Conservation (phyloP, 192 early-diverging fungal genomes). For the Linnemannia exigua region DNA sequence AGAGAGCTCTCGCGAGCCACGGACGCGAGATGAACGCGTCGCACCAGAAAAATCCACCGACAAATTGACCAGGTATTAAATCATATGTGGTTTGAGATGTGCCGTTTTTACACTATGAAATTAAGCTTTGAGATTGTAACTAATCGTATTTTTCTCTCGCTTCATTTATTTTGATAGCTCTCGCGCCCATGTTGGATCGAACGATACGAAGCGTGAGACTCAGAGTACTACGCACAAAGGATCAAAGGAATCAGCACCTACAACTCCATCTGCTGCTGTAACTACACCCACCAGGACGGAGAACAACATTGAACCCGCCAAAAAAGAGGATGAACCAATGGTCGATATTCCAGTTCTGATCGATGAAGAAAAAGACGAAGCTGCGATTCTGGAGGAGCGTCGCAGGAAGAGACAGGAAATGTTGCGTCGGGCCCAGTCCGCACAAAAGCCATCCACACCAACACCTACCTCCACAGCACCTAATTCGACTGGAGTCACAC, state of each 20-base stretch:
- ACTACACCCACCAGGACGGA: not conserved
- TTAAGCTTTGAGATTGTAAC: not conserved
- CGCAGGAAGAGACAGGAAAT: slow-evolving; percentile 83
- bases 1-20: slow-evolving; percentile 22
- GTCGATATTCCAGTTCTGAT: slow-evolving; percentile 51
- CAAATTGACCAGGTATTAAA: slow-evolving; percentile 22
- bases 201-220: not conserved
- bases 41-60: slow-evolving; percentile 11
- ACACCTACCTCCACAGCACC: slow-evolving; percentile 21
- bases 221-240: not conserved
- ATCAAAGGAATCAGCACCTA: not conserved
- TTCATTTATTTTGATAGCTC: not conserved
- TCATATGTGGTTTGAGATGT: not conserved
- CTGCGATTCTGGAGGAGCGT: slow-evolving; percentile 87
- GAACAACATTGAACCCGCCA: slow-evolving; percentile 24
- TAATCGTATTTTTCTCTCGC: not conserved
- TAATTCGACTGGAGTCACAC: slow-evolving; percentile 14
- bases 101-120: not conserved
- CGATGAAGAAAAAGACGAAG: slow-evolving; percentile 81
- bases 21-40: slow-evolving; percentile 5
- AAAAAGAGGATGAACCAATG: slow-evolving; percentile 20
- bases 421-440: slow-evolving; percentile 75
- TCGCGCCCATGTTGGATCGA: not conserved
- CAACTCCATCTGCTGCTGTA: not conserved
- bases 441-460: slow-evolving; percentile 54